phyloP scores from a whole-genome alignment of 768 basidiomycete genomes.

The Melanogaster broomeanus region DNA sequence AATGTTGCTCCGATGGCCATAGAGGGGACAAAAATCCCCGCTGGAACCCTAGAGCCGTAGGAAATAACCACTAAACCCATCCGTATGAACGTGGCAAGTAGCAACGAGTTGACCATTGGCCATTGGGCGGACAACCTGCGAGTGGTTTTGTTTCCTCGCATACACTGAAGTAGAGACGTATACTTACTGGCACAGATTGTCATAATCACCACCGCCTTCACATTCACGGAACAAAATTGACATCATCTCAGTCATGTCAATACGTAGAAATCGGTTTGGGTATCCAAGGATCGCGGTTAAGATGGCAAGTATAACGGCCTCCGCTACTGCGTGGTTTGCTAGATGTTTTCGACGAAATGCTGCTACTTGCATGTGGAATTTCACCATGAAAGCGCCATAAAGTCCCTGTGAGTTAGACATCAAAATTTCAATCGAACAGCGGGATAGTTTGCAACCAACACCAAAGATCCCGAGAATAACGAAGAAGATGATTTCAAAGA shows the following conservation, averaged over 20 bases:
- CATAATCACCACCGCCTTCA: slow-evolving; percentile 88
- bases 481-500: slow-evolving; percentile 97
- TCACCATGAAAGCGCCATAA: slow-evolving; percentile 96
- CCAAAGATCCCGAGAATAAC: slow-evolving; percentile 95
- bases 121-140: slow-evolving; percentile 85
- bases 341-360: slow-evolving; percentile 93
- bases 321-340: slow-evolving; percentile 78
- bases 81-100: slow-evolving; percentile 89
- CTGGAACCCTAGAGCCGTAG: slow-evolving; percentile 96
- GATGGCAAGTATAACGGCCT: slow-evolving; percentile 85
- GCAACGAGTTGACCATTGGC: slow-evolving; percentile 90
- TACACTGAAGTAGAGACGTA: neutral
- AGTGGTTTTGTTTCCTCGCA: slow-evolving; percentile 6
- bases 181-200: slow-evolving; percentile 93
- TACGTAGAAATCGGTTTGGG: slow-evolving; percentile 90
- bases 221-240: slow-evolving; percentile 95
- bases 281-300: slow-evolving; percentile 92
- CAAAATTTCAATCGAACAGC: slow-evolving; percentile 2
- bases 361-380: slow-evolving; percentile 94
- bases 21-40: slow-evolving; percentile 97
- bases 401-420: slow-evolving; percentile 63
- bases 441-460: slow-evolving; percentile 44
- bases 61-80: slow-evolving; percentile 86
- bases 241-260: slow-evolving; percentile 98
- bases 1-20: slow-evolving; percentile 99